These are phyloP conservation scores for Pholiota adiposa DNA, from an alignment of 1,284 basidiomycete genomes.

Conservation along the genomic window DNA sequence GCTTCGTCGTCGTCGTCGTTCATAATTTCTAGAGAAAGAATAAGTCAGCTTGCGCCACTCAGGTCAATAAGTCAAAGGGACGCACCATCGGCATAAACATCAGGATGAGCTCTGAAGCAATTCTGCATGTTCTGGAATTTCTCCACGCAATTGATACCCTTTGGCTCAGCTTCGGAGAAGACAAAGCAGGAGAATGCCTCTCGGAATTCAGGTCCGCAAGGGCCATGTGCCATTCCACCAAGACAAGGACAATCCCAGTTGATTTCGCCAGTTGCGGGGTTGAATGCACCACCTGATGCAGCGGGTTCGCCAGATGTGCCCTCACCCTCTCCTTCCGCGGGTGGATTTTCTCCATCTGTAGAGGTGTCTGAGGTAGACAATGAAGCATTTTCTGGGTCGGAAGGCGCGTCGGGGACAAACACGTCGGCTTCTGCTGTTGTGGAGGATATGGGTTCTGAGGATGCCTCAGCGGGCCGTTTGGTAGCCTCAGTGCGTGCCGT, in stretches of 20 bases:
- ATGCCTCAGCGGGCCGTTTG: slow-evolving; percentile 6
- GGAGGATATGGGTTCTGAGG: slow-evolving; percentile 8
- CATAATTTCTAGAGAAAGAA: slow-evolving; percentile 61
- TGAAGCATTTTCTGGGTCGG: slow-evolving; percentile 1
- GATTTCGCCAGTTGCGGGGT: slow-evolving; percentile 96
- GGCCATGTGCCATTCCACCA: slow-evolving; percentile 98
- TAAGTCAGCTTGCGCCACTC: too few species aligned
- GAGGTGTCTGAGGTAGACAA: slow-evolving; percentile 3
- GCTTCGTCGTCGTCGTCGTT: slow-evolving; percentile 56
- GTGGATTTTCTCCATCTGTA: slow-evolving; percentile 5
- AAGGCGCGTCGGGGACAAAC: slow-evolving; percentile 17
- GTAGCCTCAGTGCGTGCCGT: too few species aligned
- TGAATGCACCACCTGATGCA: slow-evolving; percentile 59
- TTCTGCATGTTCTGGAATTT: slow-evolving; percentile 98
- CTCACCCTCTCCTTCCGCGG: slow-evolving; percentile 22
- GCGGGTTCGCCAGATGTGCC: slow-evolving; percentile 32
- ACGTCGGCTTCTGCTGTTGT: slow-evolving; percentile 17
- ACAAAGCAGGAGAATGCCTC: slow-evolving; percentile 98
- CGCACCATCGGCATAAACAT: slow-evolving; percentile 90
- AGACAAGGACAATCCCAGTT: slow-evolving; percentile 99
- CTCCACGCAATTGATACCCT: slow-evolving; percentile 97
- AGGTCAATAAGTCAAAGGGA: too few species aligned
- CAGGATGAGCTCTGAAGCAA: slow-evolving; percentile 96
- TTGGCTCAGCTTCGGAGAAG: slow-evolving; percentile 92
- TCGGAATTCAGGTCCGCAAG: slow-evolving; percentile 93